Evolutionary conservation across 164 flowering plant genomes (phyloP).

Genomic region (Pachysandra terminalis): DNA sequence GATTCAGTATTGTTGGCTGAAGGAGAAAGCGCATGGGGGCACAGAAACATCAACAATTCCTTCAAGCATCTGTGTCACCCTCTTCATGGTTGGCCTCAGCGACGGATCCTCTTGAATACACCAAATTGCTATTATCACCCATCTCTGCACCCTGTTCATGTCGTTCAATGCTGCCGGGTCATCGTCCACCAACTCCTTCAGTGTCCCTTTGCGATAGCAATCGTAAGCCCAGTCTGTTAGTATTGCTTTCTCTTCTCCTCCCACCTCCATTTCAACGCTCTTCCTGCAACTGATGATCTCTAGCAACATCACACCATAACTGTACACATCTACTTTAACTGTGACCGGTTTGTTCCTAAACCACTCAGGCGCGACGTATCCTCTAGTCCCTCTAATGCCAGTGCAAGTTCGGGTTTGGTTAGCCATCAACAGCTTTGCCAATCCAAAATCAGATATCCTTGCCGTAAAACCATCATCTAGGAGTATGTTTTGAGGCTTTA

Average conservation of each 20-base stretch:
- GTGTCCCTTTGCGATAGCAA: neutral
- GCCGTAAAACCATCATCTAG: constrained; percentile 16
- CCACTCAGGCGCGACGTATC: constrained; percentile 18
- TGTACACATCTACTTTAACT: constrained; percentile 11
- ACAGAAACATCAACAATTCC: neutral
- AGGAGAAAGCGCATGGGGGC: neutral
- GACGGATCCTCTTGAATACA: neutral
- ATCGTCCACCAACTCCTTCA: constrained; percentile 1
- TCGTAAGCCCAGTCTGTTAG: constrained; percentile 9
- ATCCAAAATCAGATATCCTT: constrained; percentile 19
- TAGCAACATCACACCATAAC: constrained; percentile 8
- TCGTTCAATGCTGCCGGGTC: constrained; percentile 1
- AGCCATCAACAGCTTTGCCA: constrained; percentile 9
- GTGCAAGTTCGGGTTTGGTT: constrained; percentile 7
- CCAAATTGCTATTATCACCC: neutral
- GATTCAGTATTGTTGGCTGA: neutral
- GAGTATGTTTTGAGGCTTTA: constrained; percentile 25
- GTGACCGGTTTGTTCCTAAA: constrained; percentile 8
- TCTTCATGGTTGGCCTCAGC: neutral
- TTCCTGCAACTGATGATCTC: constrained; percentile 7
- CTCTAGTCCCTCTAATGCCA: constrained; percentile 12
- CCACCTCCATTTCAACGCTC: neutral
- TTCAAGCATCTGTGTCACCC: neutral
- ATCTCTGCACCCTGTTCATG: constrained; percentile 3
- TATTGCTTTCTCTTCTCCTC: neutral